phyloP scores from a whole-genome alignment of 1,139 yeast genomes.

The Hyphopichia wangnamkhiaoensis region DNA sequence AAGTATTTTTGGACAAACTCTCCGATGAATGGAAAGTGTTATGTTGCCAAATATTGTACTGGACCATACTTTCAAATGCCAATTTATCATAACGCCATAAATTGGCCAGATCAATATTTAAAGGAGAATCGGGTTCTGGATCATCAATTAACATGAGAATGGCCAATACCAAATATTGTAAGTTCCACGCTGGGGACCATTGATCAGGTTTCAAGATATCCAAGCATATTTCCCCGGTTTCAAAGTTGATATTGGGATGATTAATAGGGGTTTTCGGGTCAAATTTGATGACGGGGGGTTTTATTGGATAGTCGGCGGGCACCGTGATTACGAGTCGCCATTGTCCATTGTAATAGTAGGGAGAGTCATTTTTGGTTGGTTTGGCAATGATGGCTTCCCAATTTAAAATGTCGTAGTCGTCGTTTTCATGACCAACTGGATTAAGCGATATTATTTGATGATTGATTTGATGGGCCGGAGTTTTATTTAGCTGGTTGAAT shows the following conservation, averaged over 20 bases:
- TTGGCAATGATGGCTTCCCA: constrained; percentile 69
- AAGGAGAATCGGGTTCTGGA: constrained; percentile 86
- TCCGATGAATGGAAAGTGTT: constrained; percentile 22
- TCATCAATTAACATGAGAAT: constrained; percentile 65
- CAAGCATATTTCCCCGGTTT: constrained; percentile 81
- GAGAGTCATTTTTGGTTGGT: constrained; percentile 44
- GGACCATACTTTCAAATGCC: constrained; percentile 65
- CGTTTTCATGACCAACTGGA: constrained; percentile 34
- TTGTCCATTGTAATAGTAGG: constrained; percentile 48
- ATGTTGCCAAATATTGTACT: constrained; percentile 57
- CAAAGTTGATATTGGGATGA: constrained; percentile 73
- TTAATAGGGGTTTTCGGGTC: constrained; percentile 46
- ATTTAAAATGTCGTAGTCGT: constrained; percentile 34
- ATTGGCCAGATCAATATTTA: constrained; percentile 86
- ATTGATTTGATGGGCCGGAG: constrained; percentile 21
- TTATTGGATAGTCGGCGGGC: constrained; percentile 61
- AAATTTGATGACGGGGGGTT: constrained; percentile 68
- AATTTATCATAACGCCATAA: constrained; percentile 52
- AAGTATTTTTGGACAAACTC: too few species aligned
- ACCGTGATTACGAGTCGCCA: constrained; percentile 60
- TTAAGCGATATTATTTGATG: constrained; percentile 42
- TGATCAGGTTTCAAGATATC: constrained; percentile 64
- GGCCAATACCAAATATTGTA: constrained; percentile 70
- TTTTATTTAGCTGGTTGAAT: constrained; percentile 22
- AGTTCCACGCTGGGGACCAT: constrained; percentile 93